Evolutionary conservation across 495 filamentous ascomycete species (phyloP).

Genomic region (Astrocystis sublimbata): DNA sequence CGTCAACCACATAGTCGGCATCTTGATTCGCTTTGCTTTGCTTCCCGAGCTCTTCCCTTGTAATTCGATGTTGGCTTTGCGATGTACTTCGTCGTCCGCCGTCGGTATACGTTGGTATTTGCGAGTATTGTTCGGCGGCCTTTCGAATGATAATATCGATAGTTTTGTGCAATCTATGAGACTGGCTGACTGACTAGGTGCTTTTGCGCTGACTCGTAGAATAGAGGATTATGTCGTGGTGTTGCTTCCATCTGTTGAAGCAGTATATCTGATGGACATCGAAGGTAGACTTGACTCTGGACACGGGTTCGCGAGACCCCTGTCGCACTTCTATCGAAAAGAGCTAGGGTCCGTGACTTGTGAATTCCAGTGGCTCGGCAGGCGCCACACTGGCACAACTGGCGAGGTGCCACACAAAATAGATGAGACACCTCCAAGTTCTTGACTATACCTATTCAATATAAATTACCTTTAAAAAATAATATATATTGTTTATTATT

Average conservation of each 20-base stretch:
- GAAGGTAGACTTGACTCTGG: neutral
- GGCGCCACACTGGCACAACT: conserved; percentile 5
- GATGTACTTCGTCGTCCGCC: conserved; percentile 2
- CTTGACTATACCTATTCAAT: too few species aligned
- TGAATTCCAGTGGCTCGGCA: conserved; percentile 6
- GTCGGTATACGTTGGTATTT: neutral
- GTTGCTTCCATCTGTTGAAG: neutral
- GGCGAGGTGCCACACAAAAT: too few species aligned
- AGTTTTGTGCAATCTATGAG: too few species aligned
- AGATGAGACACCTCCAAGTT: too few species aligned
- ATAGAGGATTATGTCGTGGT: neutral
- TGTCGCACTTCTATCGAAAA: conserved; percentile 15
- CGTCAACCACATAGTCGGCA: conserved; percentile 84
- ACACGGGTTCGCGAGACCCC: conserved; percentile 14
- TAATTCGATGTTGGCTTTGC: neutral
- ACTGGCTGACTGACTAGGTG: too few species aligned
- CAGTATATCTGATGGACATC: neutral
- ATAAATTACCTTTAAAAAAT: too few species aligned
- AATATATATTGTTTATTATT: too few species aligned
- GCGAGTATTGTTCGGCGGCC: too few species aligned
- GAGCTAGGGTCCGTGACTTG: neutral
- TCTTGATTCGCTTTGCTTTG: too few species aligned
- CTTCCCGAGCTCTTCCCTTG: conserved; percentile 27
- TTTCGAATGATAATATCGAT: too few species aligned
- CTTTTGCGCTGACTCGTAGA: too few species aligned